Base-by-base conservation (phyloP, 257 asterid species). In the Linaria vulgaris region DNA sequence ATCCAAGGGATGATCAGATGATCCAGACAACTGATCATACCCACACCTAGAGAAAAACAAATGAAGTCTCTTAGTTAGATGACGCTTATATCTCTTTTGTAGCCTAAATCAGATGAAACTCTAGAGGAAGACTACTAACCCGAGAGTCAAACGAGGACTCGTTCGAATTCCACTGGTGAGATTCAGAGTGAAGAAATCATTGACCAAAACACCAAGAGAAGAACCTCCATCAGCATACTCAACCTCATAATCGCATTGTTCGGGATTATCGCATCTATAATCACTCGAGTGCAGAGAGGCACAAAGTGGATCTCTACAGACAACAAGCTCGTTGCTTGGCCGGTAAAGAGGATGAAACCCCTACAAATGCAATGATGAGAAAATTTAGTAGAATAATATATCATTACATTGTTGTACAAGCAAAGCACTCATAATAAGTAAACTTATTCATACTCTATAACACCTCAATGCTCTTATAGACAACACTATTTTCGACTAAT, bases 161-260 rank as follows among this genome's bases (percentile, higher is more conserved):
- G 80, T 71, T 19, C 82, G 84, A 64, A 66, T 72, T 23, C 95
- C 97, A 34, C 47, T 79, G 37, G 94, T 94, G 61, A 80, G 77
- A 61, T 94, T 94, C 56, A 94, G 61, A 9, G 82, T 44, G 56
- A 87, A 78, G 50, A 77, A 37, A 66, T 94, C 99, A 47, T 94
- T 87, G 61, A 94, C 87, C 2, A 94, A 81, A 53, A 94, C 97
- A 17, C 99, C 99, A 5, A 94, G 90, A 54, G 99, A 94, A 23
- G 99, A 94, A 63, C 99, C 99, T 60, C 99, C 99, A 74, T 94
- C 99, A 1, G 99, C 97, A 72, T 94, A 94, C 88, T 87, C 97
- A 56, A 94, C 97, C 71, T 87, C 96, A 15, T 94, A 94, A 64
- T 94, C 99, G 73, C 97, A 94, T 69, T 94, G 99, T 39, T 82